A percentile compares a stretch with the other conserved stretches of the same genome.
These are phyloP conservation scores for Solanum pennellii DNA, from an alignment of 257 asterid species.

Conservation along the genomic window DNA sequence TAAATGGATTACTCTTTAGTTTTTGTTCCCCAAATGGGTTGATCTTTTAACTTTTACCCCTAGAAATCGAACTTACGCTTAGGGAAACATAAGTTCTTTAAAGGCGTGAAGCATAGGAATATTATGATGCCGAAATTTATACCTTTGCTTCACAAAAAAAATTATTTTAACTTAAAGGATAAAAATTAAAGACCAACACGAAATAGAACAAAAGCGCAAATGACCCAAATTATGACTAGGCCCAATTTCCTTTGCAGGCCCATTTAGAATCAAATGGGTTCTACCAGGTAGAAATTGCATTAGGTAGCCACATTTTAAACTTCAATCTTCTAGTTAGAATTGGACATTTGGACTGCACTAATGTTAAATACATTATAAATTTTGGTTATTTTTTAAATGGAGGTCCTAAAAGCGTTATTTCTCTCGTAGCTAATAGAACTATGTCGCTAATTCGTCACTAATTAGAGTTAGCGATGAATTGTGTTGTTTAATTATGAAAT, in stretches of 20 bases:
- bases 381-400: background rate
- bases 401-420: background rate
- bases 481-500: background rate
- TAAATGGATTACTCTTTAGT: too few species aligned
- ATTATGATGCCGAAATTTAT: too few species aligned
- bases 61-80: too few species aligned
- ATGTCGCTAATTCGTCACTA: too few species aligned
- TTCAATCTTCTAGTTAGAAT: background rate
- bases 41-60: too few species aligned
- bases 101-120: too few species aligned
- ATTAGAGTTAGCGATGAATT: background rate
- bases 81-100: too few species aligned
- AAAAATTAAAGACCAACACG: background rate
- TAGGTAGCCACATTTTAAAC: background rate
- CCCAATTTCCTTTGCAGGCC: background rate
- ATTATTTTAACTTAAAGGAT: background rate
- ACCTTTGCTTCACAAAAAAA: too few species aligned
- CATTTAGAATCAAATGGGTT: too few species aligned
- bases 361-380: background rate
- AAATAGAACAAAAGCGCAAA: too few species aligned
- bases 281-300: too few species aligned
- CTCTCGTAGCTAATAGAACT: background rate
- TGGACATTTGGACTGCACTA: background rate
- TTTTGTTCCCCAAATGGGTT: too few species aligned
- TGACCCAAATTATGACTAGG: background rate